Conservation (phyloP, 805 yeast species). For the Nakazawaea anatomiae region DNA sequence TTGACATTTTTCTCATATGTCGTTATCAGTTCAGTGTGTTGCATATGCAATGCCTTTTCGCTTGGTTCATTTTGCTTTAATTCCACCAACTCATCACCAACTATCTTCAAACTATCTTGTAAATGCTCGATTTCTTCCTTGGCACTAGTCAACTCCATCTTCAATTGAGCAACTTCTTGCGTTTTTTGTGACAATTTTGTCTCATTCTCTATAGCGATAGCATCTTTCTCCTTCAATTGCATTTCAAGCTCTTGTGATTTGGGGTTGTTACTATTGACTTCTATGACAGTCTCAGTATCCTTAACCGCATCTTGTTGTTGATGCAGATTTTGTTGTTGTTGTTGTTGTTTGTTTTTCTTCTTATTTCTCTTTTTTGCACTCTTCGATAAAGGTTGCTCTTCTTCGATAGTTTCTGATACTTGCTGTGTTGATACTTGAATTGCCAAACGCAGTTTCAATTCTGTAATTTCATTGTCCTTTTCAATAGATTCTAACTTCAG, state of each 20-base stretch:
- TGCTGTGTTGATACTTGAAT: background rate
- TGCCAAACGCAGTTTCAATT: background rate
- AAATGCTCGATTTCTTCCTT: slow-evolving; percentile 61
- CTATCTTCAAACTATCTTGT: slow-evolving; percentile 67
- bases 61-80: background rate
- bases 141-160: slow-evolving; percentile 29
- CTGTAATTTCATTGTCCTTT: background rate
- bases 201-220: slow-evolving; percentile 10
- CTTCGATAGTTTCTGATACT: slow-evolving; percentile 14
- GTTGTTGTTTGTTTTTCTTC: slow-evolving; percentile 11
- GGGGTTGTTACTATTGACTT: slow-evolving; percentile 4
- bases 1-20: slow-evolving; percentile 23
- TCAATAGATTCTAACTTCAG: background rate
- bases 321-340: background rate
- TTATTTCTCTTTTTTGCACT: slow-evolving; percentile 15
- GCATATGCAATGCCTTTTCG: slow-evolving; percentile 23
- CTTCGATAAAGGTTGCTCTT: slow-evolving; percentile 11
- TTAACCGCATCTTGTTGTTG: slow-evolving; percentile 12
- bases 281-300: slow-evolving; percentile 15
- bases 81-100: slow-evolving; percentile 77
- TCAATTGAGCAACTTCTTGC: background rate
- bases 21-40: slow-evolving; percentile 29
- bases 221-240: slow-evolving; percentile 10
- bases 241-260: slow-evolving; percentile 7
- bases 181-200: background rate